Percentiles rank a stretch among this genome's conserved stretches.
Evolutionary conservation across 345 rosid species (phyloP).

Genomic region (Citrus australasica): DNA sequence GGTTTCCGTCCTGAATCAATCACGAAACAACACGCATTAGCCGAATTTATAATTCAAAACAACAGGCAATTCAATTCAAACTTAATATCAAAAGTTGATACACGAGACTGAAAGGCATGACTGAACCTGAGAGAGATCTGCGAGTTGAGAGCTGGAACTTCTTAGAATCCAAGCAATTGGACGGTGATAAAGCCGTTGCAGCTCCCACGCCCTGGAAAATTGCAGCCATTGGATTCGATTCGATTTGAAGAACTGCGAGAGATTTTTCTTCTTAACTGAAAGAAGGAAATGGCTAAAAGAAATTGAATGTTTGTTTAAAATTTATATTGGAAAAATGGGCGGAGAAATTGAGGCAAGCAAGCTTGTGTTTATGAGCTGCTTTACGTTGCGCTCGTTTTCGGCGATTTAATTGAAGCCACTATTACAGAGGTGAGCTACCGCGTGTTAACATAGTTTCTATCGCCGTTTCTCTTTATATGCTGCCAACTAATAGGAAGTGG

Average conservation of each 20-base stretch:
- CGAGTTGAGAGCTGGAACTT: slow-evolving; percentile 35
- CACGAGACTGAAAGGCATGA: neutral
- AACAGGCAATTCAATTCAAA: neutral
- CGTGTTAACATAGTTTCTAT: slow-evolving; percentile 23
- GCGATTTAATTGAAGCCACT: slow-evolving; percentile 26
- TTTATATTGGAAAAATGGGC: slow-evolving; percentile 32
- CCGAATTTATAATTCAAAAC: neutral
- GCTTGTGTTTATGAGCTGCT: neutral
- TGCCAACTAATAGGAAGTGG: neutral
- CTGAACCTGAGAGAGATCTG: slow-evolving; percentile 50
- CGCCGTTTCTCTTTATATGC: neutral
- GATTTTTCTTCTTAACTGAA: neutral
- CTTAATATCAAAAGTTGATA: neutral
- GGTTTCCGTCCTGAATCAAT: slow-evolving; percentile 46
- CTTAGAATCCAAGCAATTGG: slow-evolving; percentile 48
- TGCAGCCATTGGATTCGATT: slow-evolving; percentile 42
- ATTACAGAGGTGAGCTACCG: neutral
- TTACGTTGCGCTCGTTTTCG: slow-evolving; percentile 8
- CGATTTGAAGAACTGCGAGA: neutral
- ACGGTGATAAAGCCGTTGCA: slow-evolving; percentile 43
- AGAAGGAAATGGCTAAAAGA: neutral
- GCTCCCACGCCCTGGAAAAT: slow-evolving; percentile 63
- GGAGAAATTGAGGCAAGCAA: slow-evolving; percentile 42
- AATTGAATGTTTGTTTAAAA: neutral
- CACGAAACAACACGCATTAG: neutral